Evolutionary conservation across 2,329 filamentous ascomycete genomes (phyloP), one percentile per base, ranked within the genome.

Genomic region (Thielaviopsis euricoi): DNA sequence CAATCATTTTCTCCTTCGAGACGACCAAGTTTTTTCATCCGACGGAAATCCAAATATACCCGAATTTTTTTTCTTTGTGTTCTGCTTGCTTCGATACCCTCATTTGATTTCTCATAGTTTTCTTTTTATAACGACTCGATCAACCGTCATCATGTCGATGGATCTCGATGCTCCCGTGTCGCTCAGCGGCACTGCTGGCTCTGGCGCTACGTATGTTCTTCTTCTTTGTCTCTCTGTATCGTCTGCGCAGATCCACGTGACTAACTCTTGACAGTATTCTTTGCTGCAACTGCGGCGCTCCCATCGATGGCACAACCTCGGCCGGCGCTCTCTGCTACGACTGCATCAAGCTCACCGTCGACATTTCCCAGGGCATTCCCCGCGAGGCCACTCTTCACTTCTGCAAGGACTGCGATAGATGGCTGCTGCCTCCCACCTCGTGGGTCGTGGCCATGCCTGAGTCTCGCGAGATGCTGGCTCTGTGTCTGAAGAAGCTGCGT

Each of bases 271-370:
- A 22, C 55, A 87, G 83, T n/a, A 95, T 97, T 68, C 86, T 98
- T 60, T 98, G 93, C 73, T 95, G 89, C 76, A 95, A 97, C 77
- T 98, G 93, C 71, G 93, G 91, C 67, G 89, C 88, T 61, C 85
- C 91, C 46, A 95, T 98, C 66, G 90, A 96, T 71, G 93, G 93
- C 70, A 95, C 89, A 19, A 82, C 83, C 15, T 78, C 87, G 25
- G 84, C 86, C 56, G 89, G 89, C 62, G 90, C 93, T 48, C 83
- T 96, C 59, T 98, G 93, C 74, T 89, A 89, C 71, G 91, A 97
- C 76, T 97, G 93, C 71, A 83, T 97, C 68, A 95, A 95, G 71
- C 81, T 94, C 64, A 94, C 89, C 53, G 82, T 94, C 71, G 93
- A 98, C 72, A 91, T 96, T 64, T 94, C 90, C 25, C 77, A 86